Conservation (phyloP, 768 basidiomycete species). For the Auriscalpium microsporum region DNA sequence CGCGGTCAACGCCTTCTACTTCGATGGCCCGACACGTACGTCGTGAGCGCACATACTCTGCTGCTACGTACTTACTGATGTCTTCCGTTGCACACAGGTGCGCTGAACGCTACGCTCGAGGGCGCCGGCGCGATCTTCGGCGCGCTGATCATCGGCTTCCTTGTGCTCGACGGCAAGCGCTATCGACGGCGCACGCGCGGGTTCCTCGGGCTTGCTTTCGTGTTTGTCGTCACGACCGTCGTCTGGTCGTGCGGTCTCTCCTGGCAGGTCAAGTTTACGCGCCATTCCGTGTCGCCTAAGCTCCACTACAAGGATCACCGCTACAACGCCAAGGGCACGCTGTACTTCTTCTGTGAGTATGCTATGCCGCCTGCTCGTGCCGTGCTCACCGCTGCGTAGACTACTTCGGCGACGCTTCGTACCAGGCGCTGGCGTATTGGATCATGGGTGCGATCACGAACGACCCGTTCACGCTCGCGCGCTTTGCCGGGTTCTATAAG, state of each 20-base stretch:
- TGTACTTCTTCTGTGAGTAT: constrained; percentile 32
- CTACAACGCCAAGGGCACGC: constrained; percentile 28
- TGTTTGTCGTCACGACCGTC: constrained; percentile 23
- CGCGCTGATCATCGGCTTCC: constrained; percentile 33
- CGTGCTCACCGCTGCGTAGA: constrained; percentile 14
- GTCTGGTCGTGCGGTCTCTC: constrained; percentile 32
- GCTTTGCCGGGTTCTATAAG: constrained; percentile 38
- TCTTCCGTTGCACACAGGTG: constrained; percentile 7
- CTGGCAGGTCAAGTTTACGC: constrained; percentile 33
- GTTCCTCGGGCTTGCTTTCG: constrained; percentile 28
- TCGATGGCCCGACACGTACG: constrained; percentile 34
- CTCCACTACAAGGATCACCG: constrained; percentile 27
- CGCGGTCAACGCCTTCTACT: constrained; percentile 30
- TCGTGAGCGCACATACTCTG: not conserved
- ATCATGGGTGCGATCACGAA: constrained; percentile 36
- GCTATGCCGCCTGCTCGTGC: not conserved
- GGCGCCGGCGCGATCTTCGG: constrained; percentile 35
- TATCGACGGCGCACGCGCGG: constrained; percentile 30
- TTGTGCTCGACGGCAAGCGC: constrained; percentile 29
- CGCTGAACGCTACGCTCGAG: constrained; percentile 31
- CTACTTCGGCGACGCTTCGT: constrained; percentile 30
- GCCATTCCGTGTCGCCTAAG: constrained; percentile 13
- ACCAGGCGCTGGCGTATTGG: constrained; percentile 32
- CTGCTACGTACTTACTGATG: no score
- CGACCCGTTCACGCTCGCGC: constrained; percentile 36